phyloP scores from a whole-genome alignment of 2,329 filamentous ascomycete genomes.

The Purpureocillium takamizusanense region DNA sequence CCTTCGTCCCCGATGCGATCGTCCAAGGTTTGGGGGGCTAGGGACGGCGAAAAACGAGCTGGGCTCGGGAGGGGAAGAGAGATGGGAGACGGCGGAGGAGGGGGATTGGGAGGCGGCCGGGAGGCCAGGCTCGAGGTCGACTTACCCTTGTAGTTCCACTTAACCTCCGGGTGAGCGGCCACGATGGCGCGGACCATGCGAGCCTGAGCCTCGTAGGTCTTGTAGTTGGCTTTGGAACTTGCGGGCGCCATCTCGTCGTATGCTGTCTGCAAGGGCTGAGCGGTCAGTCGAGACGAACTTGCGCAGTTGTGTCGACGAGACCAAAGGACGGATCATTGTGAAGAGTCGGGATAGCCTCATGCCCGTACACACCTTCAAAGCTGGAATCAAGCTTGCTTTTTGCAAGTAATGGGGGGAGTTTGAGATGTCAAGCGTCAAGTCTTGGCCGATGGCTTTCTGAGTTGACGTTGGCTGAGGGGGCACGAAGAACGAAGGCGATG shows the following conservation, averaged over 20 bases:
- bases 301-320: no score
- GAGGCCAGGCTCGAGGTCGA: conserved; percentile 3
- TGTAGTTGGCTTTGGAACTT: conserved; percentile 43
- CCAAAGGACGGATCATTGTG: no score
- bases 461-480: no score
- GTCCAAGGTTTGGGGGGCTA: background rate
- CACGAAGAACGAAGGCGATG: no score
- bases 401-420: no score
- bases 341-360: no score
- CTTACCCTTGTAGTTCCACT: conserved; percentile 55
- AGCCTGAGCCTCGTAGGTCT: conserved; percentile 48
- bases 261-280: background rate
- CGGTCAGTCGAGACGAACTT: no score
- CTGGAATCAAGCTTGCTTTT: no score
- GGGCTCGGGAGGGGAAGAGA: background rate
- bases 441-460: no score
- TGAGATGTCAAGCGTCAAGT: no score
- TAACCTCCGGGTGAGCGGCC: conserved; percentile 43
- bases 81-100: background rate
- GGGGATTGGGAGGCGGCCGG: background rate
- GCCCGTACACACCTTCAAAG: no score
- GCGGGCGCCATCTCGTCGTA: conserved; percentile 32
- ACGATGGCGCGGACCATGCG: conserved; percentile 54
- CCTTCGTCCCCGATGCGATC: conserved; percentile 14
- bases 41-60: no score